These are phyloP conservation scores for Cytospora mali DNA, from an alignment of 2,329 filamentous ascomycete genomes.

Conservation along the genomic window DNA sequence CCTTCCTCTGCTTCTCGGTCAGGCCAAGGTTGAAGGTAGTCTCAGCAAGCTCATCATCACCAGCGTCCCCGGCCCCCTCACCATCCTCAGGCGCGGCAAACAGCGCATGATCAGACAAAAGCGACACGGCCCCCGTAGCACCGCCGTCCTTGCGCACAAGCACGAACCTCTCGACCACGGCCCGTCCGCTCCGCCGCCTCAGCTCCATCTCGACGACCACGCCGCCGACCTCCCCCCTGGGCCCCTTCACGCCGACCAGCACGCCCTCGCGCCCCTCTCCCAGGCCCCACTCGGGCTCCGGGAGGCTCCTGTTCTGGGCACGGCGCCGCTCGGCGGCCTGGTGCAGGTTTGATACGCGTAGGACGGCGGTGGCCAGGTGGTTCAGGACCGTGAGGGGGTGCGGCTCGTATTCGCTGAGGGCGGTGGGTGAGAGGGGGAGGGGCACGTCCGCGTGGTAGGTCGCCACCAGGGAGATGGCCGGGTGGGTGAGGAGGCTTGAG, in stretches of 20 bases:
- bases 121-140: constrained; percentile 42
- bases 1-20: constrained; percentile 86
- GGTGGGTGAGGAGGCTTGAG: constrained; percentile 63
- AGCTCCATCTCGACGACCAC: constrained; percentile 87
- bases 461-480: constrained; percentile 71
- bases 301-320: constrained; percentile 75
- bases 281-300: constrained; percentile 78
- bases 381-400: constrained; percentile 71
- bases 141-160: constrained; percentile 39
- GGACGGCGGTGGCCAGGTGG: constrained; percentile 86
- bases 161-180: constrained; percentile 70
- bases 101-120: constrained; percentile 77
- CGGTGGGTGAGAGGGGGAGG: constrained; percentile 46
- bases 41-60: constrained; percentile 58
- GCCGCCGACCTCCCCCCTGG: constrained; percentile 41
- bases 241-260: constrained; percentile 63
- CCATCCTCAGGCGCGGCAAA: constrained; percentile 57
- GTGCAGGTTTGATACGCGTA: constrained; percentile 71
- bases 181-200: constrained; percentile 77
- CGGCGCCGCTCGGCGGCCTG: constrained; percentile 75
- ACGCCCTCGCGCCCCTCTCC: constrained; percentile 78
- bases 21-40: constrained; percentile 85
- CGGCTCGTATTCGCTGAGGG: constrained; percentile 61
- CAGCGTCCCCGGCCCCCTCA: constrained; percentile 37
- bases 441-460: constrained; percentile 85